A percentile compares a stretch with the other conserved stretches of the same genome.
Evolutionary conservation across 2,329 filamentous ascomycete genomes (phyloP).

Genomic region (Aquanectria penicillioides): DNA sequence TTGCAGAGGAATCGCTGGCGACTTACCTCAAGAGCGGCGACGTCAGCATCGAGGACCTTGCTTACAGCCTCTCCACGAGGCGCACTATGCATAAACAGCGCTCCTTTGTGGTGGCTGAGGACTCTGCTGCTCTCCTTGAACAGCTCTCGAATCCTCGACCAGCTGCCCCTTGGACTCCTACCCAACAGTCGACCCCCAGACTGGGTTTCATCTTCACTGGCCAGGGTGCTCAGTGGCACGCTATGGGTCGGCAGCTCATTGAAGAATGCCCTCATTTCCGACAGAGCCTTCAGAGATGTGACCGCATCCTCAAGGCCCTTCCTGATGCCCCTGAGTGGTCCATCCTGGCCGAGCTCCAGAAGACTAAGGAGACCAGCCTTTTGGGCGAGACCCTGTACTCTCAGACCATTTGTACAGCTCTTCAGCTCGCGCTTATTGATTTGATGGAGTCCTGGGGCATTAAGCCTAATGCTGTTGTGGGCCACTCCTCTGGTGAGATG

Average conservation of each 20-base stretch:
- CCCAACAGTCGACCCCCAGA: conserved; percentile 24
- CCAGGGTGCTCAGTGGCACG: conserved; percentile 40
- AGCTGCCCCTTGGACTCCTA: conserved; percentile 31
- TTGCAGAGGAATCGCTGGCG: conserved; percentile 30
- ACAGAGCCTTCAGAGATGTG: conserved; percentile 39
- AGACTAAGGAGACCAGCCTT: conserved; percentile 40
- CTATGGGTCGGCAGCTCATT: conserved; percentile 38
- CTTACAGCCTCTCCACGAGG: conserved; percentile 33
- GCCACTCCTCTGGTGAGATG: conserved; percentile 58
- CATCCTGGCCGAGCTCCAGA: conserved; percentile 44
- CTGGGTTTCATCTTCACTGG: conserved; percentile 41
- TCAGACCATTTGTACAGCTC: conserved; percentile 50
- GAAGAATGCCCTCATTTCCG: conserved; percentile 42
- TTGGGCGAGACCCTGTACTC: conserved; percentile 41
- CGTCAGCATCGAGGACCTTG: conserved; percentile 30
- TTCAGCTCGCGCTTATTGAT: conserved; percentile 53
- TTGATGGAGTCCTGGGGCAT: conserved; percentile 49
- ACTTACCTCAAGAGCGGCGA: conserved; percentile 25
- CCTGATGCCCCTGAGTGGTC: conserved; percentile 37
- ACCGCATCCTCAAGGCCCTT: conserved; percentile 41
- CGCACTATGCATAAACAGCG: conserved; percentile 34
- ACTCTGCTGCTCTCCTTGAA: conserved; percentile 22
- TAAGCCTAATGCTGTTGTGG: conserved; percentile 47
- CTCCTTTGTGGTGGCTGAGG: conserved; percentile 37
- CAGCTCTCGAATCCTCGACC: conserved; percentile 28